A percentile compares a stretch with the other conserved stretches of the same genome.
Evolutionary conservation across 1,139 yeast genomes (phyloP).

Genomic region (Yamadazyma sp.): DNA sequence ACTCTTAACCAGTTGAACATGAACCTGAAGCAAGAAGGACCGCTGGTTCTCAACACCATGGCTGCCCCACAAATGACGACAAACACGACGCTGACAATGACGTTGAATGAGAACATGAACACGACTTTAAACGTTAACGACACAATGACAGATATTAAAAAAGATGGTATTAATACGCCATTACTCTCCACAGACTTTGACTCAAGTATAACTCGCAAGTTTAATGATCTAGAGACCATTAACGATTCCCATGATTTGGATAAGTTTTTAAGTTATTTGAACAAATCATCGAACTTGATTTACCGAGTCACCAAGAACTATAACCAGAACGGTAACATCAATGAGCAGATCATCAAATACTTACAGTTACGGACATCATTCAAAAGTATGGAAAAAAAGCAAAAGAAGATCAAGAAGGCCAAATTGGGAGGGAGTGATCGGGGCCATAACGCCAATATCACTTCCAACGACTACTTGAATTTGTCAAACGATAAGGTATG

Average conservation of each 20-base stretch:
- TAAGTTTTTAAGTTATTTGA: constrained; percentile 40
- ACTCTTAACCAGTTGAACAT: constrained; percentile 29
- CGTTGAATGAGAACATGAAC: constrained; percentile 1
- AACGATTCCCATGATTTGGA: constrained; percentile 45
- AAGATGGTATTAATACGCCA: neutral
- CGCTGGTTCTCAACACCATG: neutral
- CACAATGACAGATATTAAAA: no score
- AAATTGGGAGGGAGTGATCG: constrained; percentile 1
- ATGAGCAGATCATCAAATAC: constrained; percentile 38
- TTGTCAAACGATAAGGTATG: constrained; percentile 9
- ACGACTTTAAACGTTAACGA: neutral
- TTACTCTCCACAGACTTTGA: neutral
- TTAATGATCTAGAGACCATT: constrained; percentile 40
- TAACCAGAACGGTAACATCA: constrained; percentile 18
- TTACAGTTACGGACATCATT: constrained; percentile 19
- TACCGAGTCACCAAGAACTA: constrained; percentile 41
- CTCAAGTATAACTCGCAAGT: constrained; percentile 5
- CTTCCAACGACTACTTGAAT: constrained; percentile 8
- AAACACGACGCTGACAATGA: neutral
- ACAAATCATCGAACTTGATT: constrained; percentile 40
- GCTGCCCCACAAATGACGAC: neutral
- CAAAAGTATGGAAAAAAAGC: constrained; percentile 5
- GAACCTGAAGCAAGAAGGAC: neutral
- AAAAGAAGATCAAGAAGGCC: constrained; percentile 6
- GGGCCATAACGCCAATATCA: neutral